Evolutionary conservation across 2,329 filamentous ascomycete species (phyloP).

Genomic region (Calcarisporium arbuscula): DNA sequence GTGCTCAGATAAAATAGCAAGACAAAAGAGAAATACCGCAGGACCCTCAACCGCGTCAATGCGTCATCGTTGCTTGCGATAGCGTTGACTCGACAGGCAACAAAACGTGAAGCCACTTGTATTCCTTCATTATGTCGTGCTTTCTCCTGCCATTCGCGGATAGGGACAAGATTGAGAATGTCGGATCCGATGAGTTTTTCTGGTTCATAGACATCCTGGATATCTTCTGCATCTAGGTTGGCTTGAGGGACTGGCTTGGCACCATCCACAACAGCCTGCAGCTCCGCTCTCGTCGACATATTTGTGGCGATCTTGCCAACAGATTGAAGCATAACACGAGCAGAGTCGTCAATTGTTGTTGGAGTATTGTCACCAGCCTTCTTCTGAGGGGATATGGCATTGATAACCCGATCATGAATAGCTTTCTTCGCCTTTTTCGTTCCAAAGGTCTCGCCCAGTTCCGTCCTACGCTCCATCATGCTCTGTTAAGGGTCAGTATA

Average conservation of each 20-base stretch:
- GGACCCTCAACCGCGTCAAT: slow-evolving; percentile 47
- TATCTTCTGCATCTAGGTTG: slow-evolving; percentile 59
- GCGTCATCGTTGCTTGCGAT: slow-evolving; percentile 48
- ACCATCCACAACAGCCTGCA: slow-evolving; percentile 58
- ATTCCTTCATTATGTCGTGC: slow-evolving; percentile 53
- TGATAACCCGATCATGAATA: slow-evolving; percentile 60
- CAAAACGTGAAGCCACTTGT: slow-evolving; percentile 53
- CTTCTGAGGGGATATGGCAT: slow-evolving; percentile 54
- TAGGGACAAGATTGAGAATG: slow-evolving; percentile 59
- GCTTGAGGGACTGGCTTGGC: slow-evolving; percentile 67
- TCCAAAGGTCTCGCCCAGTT: slow-evolving; percentile 72
- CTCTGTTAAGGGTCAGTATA: slow-evolving; percentile 36
- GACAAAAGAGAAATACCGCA: slow-evolving; percentile 55
- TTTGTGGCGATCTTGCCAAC: slow-evolving; percentile 55
- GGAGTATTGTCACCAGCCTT: slow-evolving; percentile 27
- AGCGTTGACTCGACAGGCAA: slow-evolving; percentile 54
- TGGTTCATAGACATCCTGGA: slow-evolving; percentile 67
- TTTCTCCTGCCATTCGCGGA: slow-evolving; percentile 69
- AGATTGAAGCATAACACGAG: slow-evolving; percentile 54
- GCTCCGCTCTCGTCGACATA: slow-evolving; percentile 62
- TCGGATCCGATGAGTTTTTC: slow-evolving; percentile 60
- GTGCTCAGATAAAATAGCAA: slow-evolving; percentile 45
- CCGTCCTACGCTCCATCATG: slow-evolving; percentile 56
- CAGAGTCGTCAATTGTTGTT: slow-evolving; percentile 48
- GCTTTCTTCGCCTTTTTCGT: slow-evolving; percentile 82